Evolutionary conservation across 805 yeast species (phyloP), one percentile per base, ranked within the genome.

Genomic region (Nakazawaea populi): DNA sequence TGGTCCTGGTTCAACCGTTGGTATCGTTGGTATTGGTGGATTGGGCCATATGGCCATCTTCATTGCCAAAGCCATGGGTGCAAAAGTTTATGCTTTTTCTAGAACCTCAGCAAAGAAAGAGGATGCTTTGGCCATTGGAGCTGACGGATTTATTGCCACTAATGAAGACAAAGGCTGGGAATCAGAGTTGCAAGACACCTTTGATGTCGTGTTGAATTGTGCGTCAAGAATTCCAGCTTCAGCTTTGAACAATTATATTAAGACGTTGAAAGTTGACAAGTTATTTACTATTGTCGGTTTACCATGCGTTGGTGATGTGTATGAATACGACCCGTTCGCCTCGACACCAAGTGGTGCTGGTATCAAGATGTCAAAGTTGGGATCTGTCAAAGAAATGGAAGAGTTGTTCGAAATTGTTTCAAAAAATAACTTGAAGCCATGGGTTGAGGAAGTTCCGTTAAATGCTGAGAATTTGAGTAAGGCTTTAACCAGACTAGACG

Each of bases 51-150:
- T 77, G 74, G 82, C 80, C 42, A 63, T 77, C 49, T 70, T 75
- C 59, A 74, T 80, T 53, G 82, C 84, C 39, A 74, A 77, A 55
- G 84, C 84, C 6, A 61, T 81, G 60, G 85, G 85, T 48, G 82
- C 83, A 32, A 74, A 79, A 54, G 85, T 80, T 31, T 70, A 74
- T 46, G 84, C 82, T 4, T 71, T 80, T 58, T 79, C 85, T 14
- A 70, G 85, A 65, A 64, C 73, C 18, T 59, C 64, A 12, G 58
- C 74, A 42, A 80, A 80, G 67, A 75, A 69, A 58, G 76, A 69
- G 43, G 74, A 77, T 52, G 77, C 84, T 14, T 8, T 63, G 28
- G 59, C 70, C 51, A 67, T 80, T 62, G 85, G 85, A 51, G 83
- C 83, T 31, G 74, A 74, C 53, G 70, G 68, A 11, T 79, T 70